A percentile compares a stretch with the other conserved stretches of the same genome.
These are phyloP conservation scores for Chalciporus sp. DNA, from an alignment of 1,284 basidiomycete genomes.

Conservation along the genomic window DNA sequence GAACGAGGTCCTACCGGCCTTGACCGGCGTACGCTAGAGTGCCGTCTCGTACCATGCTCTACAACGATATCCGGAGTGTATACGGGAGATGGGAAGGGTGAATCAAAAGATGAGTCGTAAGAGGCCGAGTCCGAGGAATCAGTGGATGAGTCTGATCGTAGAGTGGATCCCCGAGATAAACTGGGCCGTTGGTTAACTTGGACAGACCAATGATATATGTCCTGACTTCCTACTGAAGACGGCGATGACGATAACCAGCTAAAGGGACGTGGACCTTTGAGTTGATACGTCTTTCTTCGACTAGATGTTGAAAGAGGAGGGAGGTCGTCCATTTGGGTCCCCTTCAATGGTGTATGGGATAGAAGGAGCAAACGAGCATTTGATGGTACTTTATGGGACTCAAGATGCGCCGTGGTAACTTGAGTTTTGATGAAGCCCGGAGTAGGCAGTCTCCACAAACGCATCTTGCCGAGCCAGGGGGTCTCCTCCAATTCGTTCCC, in stretches of 20 bases:
- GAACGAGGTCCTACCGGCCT: slow-evolving; percentile 30
- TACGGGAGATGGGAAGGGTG: slow-evolving; percentile 20
- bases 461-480: slow-evolving; percentile 29
- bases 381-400: background rate
- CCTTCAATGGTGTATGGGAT: background rate
- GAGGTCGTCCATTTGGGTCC: slow-evolving; percentile 19
- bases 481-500: too few species aligned
- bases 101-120: slow-evolving; percentile 17
- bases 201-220: slow-evolving; percentile 27
- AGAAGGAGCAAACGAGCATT: background rate
- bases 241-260: slow-evolving; percentile 27
- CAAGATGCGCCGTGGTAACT: slow-evolving; percentile 2
- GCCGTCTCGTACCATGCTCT: slow-evolving; percentile 8
- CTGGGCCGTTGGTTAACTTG: slow-evolving; percentile 7
- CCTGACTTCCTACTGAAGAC: slow-evolving; percentile 19
- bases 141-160: slow-evolving; percentile 25
- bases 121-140: slow-evolving; percentile 16
- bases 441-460: background rate
- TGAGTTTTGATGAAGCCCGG: slow-evolving; percentile 1
- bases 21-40: slow-evolving; percentile 9
- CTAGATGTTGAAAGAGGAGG: slow-evolving; percentile 4
- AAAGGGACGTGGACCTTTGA: slow-evolving; percentile 33
- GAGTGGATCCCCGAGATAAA: slow-evolving; percentile 18
- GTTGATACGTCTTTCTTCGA: slow-evolving; percentile 16
- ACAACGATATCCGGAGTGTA: slow-evolving; percentile 1